Evolutionary conservation across 345 rosid species (phyloP).

Genomic region (Citrus maxima): DNA sequence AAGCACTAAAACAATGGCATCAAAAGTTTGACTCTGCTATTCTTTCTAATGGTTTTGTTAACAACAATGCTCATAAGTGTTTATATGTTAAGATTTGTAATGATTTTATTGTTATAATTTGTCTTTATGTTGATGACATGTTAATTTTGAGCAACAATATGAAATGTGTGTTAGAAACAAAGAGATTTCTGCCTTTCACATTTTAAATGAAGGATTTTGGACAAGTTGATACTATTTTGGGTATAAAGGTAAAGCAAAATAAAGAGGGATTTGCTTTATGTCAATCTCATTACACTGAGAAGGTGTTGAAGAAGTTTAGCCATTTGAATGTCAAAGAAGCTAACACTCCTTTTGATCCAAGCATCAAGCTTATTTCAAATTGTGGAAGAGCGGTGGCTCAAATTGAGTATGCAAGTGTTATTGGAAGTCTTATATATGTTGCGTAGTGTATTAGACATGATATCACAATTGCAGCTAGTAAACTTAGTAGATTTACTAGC

Average conservation of each 20-base stretch:
- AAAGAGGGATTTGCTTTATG: neutral
- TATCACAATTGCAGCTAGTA: too few species aligned
- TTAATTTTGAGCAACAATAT: neutral
- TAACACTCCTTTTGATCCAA: neutral
- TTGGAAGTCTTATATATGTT: neutral
- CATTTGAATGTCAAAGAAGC: neutral
- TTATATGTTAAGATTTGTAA: neutral
- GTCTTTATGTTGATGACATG: neutral
- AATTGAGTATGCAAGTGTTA: neutral
- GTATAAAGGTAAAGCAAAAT: neutral
- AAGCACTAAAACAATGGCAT: constrained; percentile 9
- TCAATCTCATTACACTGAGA: neutral
- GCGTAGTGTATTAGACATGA: neutral
- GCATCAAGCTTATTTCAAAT: neutral
- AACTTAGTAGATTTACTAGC: too few species aligned
- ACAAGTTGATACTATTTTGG: neutral
- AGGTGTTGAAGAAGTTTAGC: neutral
- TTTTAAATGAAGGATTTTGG: neutral
- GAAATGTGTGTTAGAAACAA: neutral
- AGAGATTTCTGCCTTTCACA: neutral
- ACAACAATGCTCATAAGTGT: neutral
- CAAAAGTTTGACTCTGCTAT: neutral
- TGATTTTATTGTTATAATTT: neutral
- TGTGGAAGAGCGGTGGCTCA: neutral
- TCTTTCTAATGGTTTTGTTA: neutral